These are phyloP conservation scores for Coniella lustricola DNA, from an alignment of 2,329 filamentous ascomycete species.

Conservation along the genomic window DNA sequence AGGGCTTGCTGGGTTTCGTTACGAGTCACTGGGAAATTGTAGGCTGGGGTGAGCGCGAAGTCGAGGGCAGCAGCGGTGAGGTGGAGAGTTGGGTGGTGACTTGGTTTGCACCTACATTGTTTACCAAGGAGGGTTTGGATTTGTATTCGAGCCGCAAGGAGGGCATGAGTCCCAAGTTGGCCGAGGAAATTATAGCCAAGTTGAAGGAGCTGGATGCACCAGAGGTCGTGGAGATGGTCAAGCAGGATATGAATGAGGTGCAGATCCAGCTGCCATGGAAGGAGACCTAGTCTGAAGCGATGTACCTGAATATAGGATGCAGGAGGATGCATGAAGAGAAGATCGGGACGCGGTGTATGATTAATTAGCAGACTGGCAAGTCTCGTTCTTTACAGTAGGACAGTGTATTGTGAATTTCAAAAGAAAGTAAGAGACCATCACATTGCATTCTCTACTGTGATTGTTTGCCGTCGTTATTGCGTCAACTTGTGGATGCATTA, in stretches of 20 bases:
- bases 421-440: no score
- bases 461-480: no score
- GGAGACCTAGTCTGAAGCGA: no score
- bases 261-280: conserved; percentile 47
- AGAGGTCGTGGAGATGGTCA: conserved; percentile 45
- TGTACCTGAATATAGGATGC: no score
- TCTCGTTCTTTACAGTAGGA: background rate
- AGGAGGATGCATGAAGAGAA: background rate
- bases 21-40: conserved; percentile 75
- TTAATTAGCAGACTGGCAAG: no score
- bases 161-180: conserved; percentile 52
- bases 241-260: conserved; percentile 42
- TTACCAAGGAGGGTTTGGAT: conserved; percentile 77
- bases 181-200: conserved; percentile 47
- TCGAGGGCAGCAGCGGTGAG: conserved; percentile 27
- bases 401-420: no score
- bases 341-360: background rate
- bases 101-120: conserved; percentile 76
- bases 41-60: conserved; percentile 57
- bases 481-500: background rate
- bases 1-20: conserved; percentile 65
- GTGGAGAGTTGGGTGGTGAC: conserved; percentile 68
- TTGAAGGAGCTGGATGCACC: conserved; percentile 47
- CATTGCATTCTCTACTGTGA: no score
- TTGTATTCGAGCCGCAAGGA: conserved; percentile 60